Base-by-base conservation (phyloP, 2,329 filamentous ascomycete species). In the Orbilia quercus region DNA sequence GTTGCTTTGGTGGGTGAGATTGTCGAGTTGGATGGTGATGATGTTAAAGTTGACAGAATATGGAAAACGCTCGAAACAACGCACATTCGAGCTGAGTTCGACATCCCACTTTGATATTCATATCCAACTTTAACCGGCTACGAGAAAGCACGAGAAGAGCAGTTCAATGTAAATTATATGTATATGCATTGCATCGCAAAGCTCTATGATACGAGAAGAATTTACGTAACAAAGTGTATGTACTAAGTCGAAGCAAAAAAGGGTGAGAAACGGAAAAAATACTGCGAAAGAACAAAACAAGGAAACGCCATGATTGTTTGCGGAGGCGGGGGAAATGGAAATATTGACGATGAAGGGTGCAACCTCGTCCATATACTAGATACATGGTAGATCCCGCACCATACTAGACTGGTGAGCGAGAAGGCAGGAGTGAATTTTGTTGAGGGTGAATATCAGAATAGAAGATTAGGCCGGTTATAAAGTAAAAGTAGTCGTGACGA, bases 11-110 rank as follows among this genome's bases (percentile, higher is more conserved):
- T 7, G 4, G 9, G 4, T 16, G 44, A 25, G 23, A 40, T 48
- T 60, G 55, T 54, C 50, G 50, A 34, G 25, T 36, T 34, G 12
- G 12, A 9, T 28, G 48, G 3, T 34, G 50, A 54, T 14, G 50
- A 40, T 57, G 3, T 18, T 16, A n/a, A 51, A 25, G 22, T 54
- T 42, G 28, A 42, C 36, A 51, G 53, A 42, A 42, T 53, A 42
- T 58, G 44, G 63, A 66, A 66, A 51, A 18, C 63, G 51, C 63
- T 28, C 63, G 51, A 66, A 66, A 58, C 63, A 66, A 66, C 63
- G 63, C 63, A 66, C 50, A 31, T 23, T 25, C 48, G 23, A 16
- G 31, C 25, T 7, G 23, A 22, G 40, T 6, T 6, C 18, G 7
- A 47, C 12, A 20, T 47, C 22, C 9, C 7, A 16, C 18, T 6